Conservation (phyloP, 768 basidiomycete genomes). For the Pisolithus sp. region DNA sequence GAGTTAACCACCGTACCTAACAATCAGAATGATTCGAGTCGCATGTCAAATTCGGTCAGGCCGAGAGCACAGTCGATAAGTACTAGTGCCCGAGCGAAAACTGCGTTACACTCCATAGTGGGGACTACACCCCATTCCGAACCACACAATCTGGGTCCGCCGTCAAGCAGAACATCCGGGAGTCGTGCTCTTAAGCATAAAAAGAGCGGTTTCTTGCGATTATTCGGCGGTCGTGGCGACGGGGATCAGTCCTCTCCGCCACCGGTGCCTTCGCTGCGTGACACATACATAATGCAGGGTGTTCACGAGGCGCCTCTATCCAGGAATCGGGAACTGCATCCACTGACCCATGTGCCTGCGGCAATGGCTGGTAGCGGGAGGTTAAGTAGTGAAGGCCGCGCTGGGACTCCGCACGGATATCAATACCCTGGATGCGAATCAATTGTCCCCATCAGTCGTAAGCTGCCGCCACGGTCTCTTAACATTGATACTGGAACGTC, state of each 20-base stretch:
- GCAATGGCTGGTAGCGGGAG: not conserved
- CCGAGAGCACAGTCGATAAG: slow-evolving; percentile 58
- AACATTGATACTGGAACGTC: slow-evolving; percentile 24
- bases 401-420: slow-evolving; percentile 6
- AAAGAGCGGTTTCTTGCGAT: slow-evolving; percentile 76
- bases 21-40: slow-evolving; percentile 18
- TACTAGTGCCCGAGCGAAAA: slow-evolving; percentile 47
- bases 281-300: slow-evolving; percentile 27
- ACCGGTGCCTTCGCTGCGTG: slow-evolving; percentile 49
- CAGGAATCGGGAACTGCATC: slow-evolving; percentile 38
- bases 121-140: slow-evolving; percentile 33
- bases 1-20: slow-evolving; percentile 17
- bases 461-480: slow-evolving; percentile 24
- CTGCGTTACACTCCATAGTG: slow-evolving; percentile 32
- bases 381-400: no score
- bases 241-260: slow-evolving; percentile 40
- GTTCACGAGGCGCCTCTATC: slow-evolving; percentile 14
- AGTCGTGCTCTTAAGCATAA: slow-evolving; percentile 60
- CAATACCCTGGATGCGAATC: slow-evolving; percentile 8
- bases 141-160: slow-evolving; percentile 35
- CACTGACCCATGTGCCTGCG: slow-evolving; percentile 32
- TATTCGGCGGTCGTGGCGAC: slow-evolving; percentile 52
- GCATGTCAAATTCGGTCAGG: slow-evolving; percentile 17
- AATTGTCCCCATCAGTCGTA: slow-evolving; percentile 19
- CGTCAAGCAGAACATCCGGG: slow-evolving; percentile 13